A percentile compares a stretch with the other conserved stretches of the same genome.
Conservation (phyloP, 768 basidiomycete genomes). For the Suillus americanus region DNA sequence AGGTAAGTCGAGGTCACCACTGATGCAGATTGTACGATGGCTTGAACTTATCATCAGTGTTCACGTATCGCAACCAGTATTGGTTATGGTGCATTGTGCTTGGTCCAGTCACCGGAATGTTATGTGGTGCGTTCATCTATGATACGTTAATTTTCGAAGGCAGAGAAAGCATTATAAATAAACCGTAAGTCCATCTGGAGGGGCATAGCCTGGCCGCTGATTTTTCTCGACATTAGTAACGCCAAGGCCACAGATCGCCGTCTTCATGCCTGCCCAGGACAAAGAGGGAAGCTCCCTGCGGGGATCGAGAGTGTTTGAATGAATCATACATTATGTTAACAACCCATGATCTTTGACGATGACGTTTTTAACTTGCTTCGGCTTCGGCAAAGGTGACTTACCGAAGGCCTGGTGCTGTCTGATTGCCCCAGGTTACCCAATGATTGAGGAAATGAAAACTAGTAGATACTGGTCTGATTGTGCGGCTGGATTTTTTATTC, state of each 20-base stretch:
- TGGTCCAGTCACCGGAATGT: constrained; percentile 58
- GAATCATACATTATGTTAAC: neutral
- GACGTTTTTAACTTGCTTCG: neutral
- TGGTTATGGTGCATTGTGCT: constrained; percentile 73
- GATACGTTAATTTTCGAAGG: constrained; percentile 60
- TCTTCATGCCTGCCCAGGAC: neutral
- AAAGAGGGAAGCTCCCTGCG: neutral
- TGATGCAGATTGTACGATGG: neutral
- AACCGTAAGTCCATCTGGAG: constrained; percentile 38
- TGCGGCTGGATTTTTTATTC: neutral
- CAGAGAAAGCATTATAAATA: constrained; percentile 52
- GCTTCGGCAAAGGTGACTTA: neutral
- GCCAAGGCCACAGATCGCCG: neutral
- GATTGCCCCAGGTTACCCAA: neutral
- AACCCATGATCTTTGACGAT: neutral
- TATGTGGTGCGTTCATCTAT: constrained; percentile 54
- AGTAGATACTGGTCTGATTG: neutral
- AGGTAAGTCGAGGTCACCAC: constrained; percentile 30
- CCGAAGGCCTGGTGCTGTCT: too few species aligned
- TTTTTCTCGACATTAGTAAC: neutral
- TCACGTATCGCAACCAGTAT: constrained; percentile 51
- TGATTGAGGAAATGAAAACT: too few species aligned
- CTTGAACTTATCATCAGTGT: constrained; percentile 10
- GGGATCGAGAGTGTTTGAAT: constrained; percentile 5
- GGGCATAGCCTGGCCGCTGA: constrained; percentile 4